Conservation (phyloP, 1,284 basidiomycete species). For the Sphaerobolus stellatus region DNA sequence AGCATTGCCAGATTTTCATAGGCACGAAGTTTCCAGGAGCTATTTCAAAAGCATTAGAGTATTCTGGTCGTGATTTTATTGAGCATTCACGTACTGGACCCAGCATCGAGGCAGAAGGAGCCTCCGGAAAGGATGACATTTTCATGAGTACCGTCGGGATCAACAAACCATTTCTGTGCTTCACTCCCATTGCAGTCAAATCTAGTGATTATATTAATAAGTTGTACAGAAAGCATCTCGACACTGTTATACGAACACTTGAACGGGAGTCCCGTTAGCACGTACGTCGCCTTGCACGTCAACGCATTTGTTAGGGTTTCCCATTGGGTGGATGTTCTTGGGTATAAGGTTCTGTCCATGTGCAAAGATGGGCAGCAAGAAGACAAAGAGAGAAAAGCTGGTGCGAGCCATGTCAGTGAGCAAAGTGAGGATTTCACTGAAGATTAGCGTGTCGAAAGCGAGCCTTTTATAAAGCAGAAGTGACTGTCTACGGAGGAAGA, state of each 20-base stretch:
- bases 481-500: too few species aligned
- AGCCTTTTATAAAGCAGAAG: too few species aligned
- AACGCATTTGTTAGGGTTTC: not conserved
- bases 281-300: not conserved
- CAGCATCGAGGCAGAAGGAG: not conserved
- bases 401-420: too few species aligned
- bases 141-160: not conserved
- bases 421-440: too few species aligned
- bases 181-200: not conserved
- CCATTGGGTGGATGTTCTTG: not conserved
- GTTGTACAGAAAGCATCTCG: not conserved
- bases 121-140: not conserved
- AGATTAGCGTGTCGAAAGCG: too few species aligned
- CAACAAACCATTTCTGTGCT: not conserved
- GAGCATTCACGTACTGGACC: not conserved
- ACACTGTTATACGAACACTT: not conserved
- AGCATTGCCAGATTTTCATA: conserved; percentile 3
- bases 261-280: not conserved
- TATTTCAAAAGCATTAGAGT: not conserved
- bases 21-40: not conserved
- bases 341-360: too few species aligned
- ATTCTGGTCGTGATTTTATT: not conserved
- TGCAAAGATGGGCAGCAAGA: too few species aligned
- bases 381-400: too few species aligned
- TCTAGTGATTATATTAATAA: not conserved